Evolutionary conservation across 805 yeast species (phyloP).

Genomic region (Candida pini): DNA sequence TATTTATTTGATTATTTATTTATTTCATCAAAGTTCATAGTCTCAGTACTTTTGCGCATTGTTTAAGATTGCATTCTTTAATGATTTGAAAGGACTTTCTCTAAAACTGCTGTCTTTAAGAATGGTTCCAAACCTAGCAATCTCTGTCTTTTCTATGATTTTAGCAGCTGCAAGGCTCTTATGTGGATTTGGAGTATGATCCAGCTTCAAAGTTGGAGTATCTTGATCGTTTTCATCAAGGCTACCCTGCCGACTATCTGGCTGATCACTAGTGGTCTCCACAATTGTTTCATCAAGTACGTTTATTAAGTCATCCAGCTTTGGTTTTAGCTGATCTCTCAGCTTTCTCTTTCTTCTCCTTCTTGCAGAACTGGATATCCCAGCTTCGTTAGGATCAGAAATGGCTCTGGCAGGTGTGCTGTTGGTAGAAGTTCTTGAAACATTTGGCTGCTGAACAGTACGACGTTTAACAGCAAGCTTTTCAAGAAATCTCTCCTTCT

Average conservation of each 20-base stretch:
- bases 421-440: not conserved
- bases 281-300: slow-evolving; percentile 40
- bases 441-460: not conserved
- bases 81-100: slow-evolving; percentile 57
- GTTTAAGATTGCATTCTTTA: slow-evolving; percentile 50
- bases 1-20: slow-evolving; percentile 4
- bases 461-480: slow-evolving; percentile 15
- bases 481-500: slow-evolving; percentile 12
- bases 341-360: slow-evolving; percentile 60
- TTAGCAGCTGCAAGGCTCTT: slow-evolving; percentile 38
- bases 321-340: slow-evolving; percentile 60
- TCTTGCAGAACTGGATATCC: slow-evolving; percentile 59
- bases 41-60: slow-evolving; percentile 14
- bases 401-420: slow-evolving; percentile 1
- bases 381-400: slow-evolving; percentile 30
- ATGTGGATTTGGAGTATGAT: slow-evolving; percentile 32
- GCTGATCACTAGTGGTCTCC: slow-evolving; percentile 4
- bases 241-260: slow-evolving; percentile 8
- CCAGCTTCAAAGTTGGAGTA: slow-evolving; percentile 26
- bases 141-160: slow-evolving; percentile 52
- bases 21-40: slow-evolving; percentile 1
- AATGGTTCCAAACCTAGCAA: slow-evolving; percentile 51
- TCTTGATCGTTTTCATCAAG: slow-evolving; percentile 17
- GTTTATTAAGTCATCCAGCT: slow-evolving; percentile 56
- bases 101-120: slow-evolving; percentile 51